phyloP scores from a whole-genome alignment of 73 alveolate species.

The Stentor roeselii region DNA sequence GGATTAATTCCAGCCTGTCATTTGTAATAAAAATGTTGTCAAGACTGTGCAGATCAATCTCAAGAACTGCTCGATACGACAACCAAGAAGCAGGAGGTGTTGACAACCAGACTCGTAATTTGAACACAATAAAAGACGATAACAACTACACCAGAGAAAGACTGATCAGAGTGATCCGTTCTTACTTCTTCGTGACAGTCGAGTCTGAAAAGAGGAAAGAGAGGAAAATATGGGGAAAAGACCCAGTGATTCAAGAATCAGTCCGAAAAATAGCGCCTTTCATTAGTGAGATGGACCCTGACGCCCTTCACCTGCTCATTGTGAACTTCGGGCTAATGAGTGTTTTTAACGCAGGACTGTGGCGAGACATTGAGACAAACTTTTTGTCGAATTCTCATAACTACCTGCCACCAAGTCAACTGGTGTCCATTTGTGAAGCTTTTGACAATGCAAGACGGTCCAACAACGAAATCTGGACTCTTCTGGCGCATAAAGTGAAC shows the following conservation, averaged over 20 bases:
- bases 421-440: not conserved
- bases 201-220: not conserved
- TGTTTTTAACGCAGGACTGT: not conserved
- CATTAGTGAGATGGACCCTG: not conserved
- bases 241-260: not conserved
- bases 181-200: not conserved
- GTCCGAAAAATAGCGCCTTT: not conserved
- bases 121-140: not conserved
- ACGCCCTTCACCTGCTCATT: not conserved
- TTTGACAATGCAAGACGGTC: not conserved
- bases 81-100: not conserved
- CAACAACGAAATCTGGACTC: not conserved
- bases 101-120: not conserved
- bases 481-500: not conserved
- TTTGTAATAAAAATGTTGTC: not conserved
- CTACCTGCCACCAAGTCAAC: not conserved
- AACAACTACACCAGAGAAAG: not conserved
- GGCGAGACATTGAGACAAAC: not conserved
- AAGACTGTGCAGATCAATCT: not conserved
- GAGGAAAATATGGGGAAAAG: not conserved
- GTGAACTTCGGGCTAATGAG: not conserved
- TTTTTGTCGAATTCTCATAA: not conserved
- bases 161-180: not conserved
- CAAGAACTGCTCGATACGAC: not conserved
- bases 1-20: not conserved